Base-by-base conservation (phyloP, 2,329 filamentous ascomycete genomes). In the Cordyceps tenuipes region DNA sequence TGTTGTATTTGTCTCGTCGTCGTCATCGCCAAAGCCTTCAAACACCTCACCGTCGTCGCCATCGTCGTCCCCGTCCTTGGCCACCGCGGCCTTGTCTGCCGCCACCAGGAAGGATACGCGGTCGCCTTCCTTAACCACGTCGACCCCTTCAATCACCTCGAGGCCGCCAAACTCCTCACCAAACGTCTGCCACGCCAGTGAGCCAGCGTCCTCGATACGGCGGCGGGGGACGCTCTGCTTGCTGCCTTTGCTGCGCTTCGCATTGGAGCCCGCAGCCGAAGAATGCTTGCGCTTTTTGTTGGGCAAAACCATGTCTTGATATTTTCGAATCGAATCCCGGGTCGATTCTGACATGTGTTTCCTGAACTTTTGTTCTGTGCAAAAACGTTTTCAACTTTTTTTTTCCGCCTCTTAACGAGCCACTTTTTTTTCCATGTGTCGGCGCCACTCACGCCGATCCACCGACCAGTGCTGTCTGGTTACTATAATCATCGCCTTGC, bases 81-180 rank as follows among this genome's bases (percentile, higher is more conserved):
- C 61, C 36, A 34, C 46, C 13, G 36, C 59, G 8, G 63, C 36
- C 53, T 62, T 57, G 39, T 60, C 54, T 36, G 34, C 34, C 26
- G 64, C 65, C 43, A 76, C 70, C 66, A 86, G 75, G 72, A 87
- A 87, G 67, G 81, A 77, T 31, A 87, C 73, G 6, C 76, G 79
- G 57, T 79, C 75, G 8, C 84, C 85, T 34, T 87, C 79, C 63
- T 81, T 83, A 47, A 96, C 77, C n/a, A 99, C 80, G 34, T 96
- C 89, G 1, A 99, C 90, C 56, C 90, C 91, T 17, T 96, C 90
- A 51, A 97, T 87, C 68, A 97, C 92, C 68, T 99, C 91, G 1
- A 99, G 76, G 0, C 90, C 91, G 67, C 87, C 95, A 72, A 99
- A 97, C 0, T 94, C 94, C 64, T 95, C 91, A n/a, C 90, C 90